phyloP scores from a whole-genome alignment of 139 green algal species.

The Coccomyxa sp. region DNA sequence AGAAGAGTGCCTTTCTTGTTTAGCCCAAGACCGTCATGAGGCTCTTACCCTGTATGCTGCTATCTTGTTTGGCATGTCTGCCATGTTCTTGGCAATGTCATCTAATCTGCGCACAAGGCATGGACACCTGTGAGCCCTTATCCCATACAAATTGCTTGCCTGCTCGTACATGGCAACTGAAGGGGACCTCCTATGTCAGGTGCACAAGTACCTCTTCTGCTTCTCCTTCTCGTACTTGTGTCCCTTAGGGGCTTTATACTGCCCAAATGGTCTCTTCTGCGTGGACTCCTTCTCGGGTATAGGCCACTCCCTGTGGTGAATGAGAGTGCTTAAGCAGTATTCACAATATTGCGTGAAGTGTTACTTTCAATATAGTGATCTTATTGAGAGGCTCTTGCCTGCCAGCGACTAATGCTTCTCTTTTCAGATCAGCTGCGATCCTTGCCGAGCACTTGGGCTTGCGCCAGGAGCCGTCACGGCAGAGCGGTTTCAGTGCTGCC shows the following conservation, averaged over 20 bases:
- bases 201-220: constrained; percentile 12
- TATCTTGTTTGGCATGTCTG: constrained; percentile 25
- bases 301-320: constrained; percentile 29
- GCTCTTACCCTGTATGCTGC: constrained; percentile 32
- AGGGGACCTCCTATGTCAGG: neutral
- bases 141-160: neutral
- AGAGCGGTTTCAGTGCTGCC: constrained; percentile 23
- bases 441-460: constrained; percentile 41
- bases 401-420: constrained; percentile 23
- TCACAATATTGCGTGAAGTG: too few species aligned
- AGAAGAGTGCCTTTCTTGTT: too few species aligned
- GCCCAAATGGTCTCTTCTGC: neutral
- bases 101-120: constrained; percentile 26
- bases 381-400: constrained; percentile 17
- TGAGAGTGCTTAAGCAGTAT: too few species aligned
- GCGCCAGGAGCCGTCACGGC: constrained; percentile 26
- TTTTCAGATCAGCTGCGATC: constrained; percentile 29
- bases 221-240: constrained; percentile 47
- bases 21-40: neutral
- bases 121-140: too few species aligned
- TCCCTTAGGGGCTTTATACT: constrained; percentile 34
- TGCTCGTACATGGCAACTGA: neutral
- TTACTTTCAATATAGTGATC: too few species aligned
- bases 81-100: constrained; percentile 30
- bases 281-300: constrained; percentile 3